Evolutionary conservation across 2,329 filamentous ascomycete species (phyloP).

Genomic region (Fonsecaea pedrosoi): DNA sequence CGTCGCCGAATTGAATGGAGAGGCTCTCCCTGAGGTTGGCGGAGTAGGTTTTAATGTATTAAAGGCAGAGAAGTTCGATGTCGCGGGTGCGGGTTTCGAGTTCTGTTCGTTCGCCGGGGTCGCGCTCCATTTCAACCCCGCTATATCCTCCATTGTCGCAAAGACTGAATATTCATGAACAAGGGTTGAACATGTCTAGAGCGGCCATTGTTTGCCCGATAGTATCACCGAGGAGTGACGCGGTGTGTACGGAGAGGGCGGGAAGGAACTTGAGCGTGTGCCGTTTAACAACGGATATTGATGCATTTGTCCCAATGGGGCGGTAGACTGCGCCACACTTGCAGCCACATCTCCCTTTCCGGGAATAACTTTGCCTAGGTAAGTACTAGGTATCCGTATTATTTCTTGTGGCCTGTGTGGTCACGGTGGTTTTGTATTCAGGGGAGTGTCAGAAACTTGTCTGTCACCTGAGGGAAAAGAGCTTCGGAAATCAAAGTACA

Average conservation of each 20-base stretch:
- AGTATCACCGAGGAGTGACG: background rate
- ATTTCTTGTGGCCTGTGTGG: background rate
- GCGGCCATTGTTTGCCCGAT: background rate
- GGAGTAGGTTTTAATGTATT: conserved; percentile 47
- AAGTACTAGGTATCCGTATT: too few species aligned
- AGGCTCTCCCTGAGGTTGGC: conserved; percentile 52
- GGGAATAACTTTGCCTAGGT: background rate
- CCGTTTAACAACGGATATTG: conserved; percentile 6
- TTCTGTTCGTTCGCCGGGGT: conserved; percentile 43
- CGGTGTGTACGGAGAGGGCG: background rate
- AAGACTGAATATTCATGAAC: conserved; percentile 15
- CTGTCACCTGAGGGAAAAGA: too few species aligned
- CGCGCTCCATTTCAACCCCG: conserved; percentile 54
- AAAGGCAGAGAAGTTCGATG: conserved; percentile 46
- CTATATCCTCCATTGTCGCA: conserved; percentile 55
- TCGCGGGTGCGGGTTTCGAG: conserved; percentile 47
- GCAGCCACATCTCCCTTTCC: conserved; percentile 18
- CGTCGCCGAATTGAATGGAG: conserved; percentile 47
- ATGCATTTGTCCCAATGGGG: conserved; percentile 4
- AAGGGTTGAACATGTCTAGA: background rate
- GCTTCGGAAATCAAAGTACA: background rate
- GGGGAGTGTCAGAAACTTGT: too few species aligned
- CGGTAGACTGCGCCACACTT: conserved; percentile 14
- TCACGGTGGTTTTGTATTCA: too few species aligned
- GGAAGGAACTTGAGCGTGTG: background rate